These are phyloP conservation scores for Lanzia echinophila DNA, from an alignment of 2,329 filamentous ascomycete genomes.

Conservation along the genomic window DNA sequence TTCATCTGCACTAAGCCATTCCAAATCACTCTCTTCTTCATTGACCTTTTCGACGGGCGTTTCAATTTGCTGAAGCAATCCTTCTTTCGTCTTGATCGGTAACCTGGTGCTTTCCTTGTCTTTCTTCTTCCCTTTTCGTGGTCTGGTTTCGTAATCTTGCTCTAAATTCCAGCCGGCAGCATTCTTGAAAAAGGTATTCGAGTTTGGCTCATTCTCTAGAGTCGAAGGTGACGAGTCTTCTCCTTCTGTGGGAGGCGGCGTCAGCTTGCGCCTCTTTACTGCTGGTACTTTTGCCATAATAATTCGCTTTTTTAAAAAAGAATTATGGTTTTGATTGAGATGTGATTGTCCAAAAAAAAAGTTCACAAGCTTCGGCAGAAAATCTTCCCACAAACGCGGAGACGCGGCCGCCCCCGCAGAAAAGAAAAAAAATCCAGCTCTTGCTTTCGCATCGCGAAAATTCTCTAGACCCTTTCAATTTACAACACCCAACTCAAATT, in stretches of 20 bases:
- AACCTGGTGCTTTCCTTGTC: slow-evolving; percentile 64
- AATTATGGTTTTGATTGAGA: slow-evolving; percentile 2
- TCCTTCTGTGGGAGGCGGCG: slow-evolving; percentile 44
- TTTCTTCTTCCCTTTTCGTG: slow-evolving; percentile 70
- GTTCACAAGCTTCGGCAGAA: slow-evolving; percentile 3
- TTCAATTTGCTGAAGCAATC: slow-evolving; percentile 56
- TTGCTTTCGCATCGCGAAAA: slow-evolving; percentile 20
- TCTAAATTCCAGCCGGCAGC: slow-evolving; percentile 85
- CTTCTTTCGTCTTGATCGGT: slow-evolving; percentile 81
- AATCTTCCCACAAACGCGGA: slow-evolving; percentile 6
- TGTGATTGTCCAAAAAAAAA: slow-evolving; percentile 4
- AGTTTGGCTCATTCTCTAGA: slow-evolving; percentile 20
- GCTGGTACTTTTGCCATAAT: slow-evolving; percentile 29
- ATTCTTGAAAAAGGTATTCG: slow-evolving; percentile 55
- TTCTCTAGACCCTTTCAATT: slow-evolving; percentile 16
- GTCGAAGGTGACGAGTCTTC: slow-evolving; percentile 33
- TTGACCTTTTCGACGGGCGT: slow-evolving; percentile 45
- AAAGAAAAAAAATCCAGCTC: slow-evolving; percentile 22
- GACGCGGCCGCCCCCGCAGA: slow-evolving; percentile 19
- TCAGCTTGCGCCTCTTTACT: slow-evolving; percentile 52
- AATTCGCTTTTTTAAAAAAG: slow-evolving; percentile 8
- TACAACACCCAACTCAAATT: not conserved
- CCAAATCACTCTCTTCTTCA: slow-evolving; percentile 53
- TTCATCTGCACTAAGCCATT: slow-evolving; percentile 54
- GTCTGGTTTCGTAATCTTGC: slow-evolving; percentile 78